A percentile compares a stretch with the other conserved stretches of the same genome.
These are phyloP conservation scores for Syzygium oleosum DNA, from an alignment of 345 rosid genomes.

Conservation along the genomic window DNA sequence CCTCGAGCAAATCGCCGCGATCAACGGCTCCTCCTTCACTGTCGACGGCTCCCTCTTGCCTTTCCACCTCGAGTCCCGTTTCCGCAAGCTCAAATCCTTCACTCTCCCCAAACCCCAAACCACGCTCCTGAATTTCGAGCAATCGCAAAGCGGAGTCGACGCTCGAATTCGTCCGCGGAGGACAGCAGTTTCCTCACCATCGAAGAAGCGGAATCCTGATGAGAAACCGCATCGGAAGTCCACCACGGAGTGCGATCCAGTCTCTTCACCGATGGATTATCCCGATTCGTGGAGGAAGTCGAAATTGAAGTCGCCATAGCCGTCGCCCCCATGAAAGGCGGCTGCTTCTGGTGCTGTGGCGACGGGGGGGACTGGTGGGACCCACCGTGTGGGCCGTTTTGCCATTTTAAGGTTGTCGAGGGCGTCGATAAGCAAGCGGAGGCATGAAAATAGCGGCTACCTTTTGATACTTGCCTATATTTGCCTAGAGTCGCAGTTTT, in stretches of 20 bases:
- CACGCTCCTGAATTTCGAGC: not conserved
- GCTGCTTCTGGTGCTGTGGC: too few relatives aligned
- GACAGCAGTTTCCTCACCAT: too few relatives aligned
- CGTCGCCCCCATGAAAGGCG: too few relatives aligned
- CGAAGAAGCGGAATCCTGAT: not conserved
- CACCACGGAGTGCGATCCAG: not conserved
- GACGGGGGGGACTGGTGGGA: too few relatives aligned
- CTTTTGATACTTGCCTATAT: too few relatives aligned
- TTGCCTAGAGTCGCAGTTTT: not conserved
- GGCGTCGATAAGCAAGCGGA: too few relatives aligned
- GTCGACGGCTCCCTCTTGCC: conserved; percentile 49
- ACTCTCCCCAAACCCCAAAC: conserved; percentile 24
- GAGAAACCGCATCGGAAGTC: not conserved
- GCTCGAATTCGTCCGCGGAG: not conserved
- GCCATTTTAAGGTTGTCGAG: too few relatives aligned
- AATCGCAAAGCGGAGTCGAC: not conserved
- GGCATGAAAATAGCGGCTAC: too few relatives aligned
- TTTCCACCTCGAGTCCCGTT: conserved; percentile 51
- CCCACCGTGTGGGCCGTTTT: too few relatives aligned
- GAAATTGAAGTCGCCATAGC: too few relatives aligned
- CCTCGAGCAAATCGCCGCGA: conserved; percentile 59
- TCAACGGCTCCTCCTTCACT: conserved; percentile 43
- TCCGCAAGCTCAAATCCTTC: conserved; percentile 43
- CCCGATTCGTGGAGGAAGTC: conserved; percentile 14
- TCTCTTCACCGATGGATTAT: conserved; percentile 3